These are phyloP conservation scores for Salicornia ramosissima DNA, from an alignment of 148 eudicot genomes.

Conservation along the genomic window DNA sequence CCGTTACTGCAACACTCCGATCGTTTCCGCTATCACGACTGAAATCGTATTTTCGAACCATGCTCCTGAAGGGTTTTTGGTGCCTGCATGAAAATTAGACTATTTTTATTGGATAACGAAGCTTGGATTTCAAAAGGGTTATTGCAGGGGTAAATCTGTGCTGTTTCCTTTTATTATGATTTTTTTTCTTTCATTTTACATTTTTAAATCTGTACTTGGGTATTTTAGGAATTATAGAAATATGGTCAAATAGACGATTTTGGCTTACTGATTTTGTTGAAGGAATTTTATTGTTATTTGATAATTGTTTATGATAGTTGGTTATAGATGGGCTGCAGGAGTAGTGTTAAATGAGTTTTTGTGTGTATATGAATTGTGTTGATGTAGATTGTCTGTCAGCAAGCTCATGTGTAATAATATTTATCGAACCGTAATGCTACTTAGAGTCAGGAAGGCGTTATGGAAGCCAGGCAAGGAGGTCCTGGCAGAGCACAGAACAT, in stretches of 20 bases:
- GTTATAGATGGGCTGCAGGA: neutral
- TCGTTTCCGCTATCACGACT: no score
- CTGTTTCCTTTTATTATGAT: neutral
- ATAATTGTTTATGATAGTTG: neutral
- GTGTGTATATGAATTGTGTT: neutral
- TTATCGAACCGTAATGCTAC: conserved; percentile 14
- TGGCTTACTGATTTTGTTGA: neutral
- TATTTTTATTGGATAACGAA: neutral
- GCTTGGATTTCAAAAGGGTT: neutral
- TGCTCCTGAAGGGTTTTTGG: neutral
- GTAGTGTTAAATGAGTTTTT: neutral
- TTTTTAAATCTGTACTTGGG: neutral
- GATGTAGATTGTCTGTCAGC: neutral
- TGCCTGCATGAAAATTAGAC: neutral
- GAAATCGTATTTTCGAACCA: no score
- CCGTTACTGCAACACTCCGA: no score
- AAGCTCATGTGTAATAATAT: neutral
- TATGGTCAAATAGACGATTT: no score
- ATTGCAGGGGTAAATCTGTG: neutral
- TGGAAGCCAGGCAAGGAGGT: conserved; percentile 50
- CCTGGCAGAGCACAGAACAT: conserved; percentile 84
- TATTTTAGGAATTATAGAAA: neutral
- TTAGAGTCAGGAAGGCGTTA: conserved; percentile 70
- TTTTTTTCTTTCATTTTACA: neutral
- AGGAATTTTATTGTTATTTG: neutral